A percentile compares a stretch with the other conserved stretches of the same genome.
phyloP scores from a whole-genome alignment of 495 filamentous ascomycete genomes.

The Annulohypoxylon bovei region DNA sequence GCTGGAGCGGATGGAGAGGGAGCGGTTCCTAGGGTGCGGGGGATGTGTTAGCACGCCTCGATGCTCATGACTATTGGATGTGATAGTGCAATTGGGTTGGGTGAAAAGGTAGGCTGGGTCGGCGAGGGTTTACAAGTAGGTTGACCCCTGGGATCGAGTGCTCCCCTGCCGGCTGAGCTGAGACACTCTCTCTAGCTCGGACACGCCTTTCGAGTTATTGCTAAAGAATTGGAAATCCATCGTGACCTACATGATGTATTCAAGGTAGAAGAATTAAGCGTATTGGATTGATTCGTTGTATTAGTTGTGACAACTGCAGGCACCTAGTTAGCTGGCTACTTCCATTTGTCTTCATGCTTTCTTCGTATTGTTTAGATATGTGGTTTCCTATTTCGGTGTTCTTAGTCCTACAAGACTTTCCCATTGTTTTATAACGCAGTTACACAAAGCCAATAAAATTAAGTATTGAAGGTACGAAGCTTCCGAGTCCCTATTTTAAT shows the following conservation, averaged over 20 bases:
- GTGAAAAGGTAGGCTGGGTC: not conserved
- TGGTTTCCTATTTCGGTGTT: constrained; percentile 1
- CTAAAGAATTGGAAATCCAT: constrained; percentile 47
- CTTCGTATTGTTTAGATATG: constrained; percentile 7
- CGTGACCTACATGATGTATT: constrained; percentile 45
- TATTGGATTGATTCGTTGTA: not conserved
- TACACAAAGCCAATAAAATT: not conserved
- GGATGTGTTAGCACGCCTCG: constrained; percentile 31
- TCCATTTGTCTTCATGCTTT: constrained; percentile 12
- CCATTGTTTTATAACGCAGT: not conserved
- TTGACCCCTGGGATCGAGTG: constrained; percentile 33
- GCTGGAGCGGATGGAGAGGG: constrained; percentile 65
- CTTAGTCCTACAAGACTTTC: not conserved
- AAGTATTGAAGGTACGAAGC: too few species aligned
- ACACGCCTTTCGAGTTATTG: constrained; percentile 42
- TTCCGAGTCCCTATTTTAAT: too few species aligned
- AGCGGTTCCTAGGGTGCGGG: constrained; percentile 52
- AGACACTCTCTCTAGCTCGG: constrained; percentile 40
- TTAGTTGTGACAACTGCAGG: constrained; percentile 12
- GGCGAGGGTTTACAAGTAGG: constrained; percentile 44
- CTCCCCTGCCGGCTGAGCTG: constrained; percentile 34
- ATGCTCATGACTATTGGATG: not conserved
- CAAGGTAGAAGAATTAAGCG: constrained; percentile 5
- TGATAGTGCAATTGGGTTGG: not conserved
- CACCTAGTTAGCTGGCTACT: constrained; percentile 26